These are phyloP conservation scores for Leccinum fibrillosum DNA, from an alignment of 768 basidiomycete species.

Conservation along the genomic window DNA sequence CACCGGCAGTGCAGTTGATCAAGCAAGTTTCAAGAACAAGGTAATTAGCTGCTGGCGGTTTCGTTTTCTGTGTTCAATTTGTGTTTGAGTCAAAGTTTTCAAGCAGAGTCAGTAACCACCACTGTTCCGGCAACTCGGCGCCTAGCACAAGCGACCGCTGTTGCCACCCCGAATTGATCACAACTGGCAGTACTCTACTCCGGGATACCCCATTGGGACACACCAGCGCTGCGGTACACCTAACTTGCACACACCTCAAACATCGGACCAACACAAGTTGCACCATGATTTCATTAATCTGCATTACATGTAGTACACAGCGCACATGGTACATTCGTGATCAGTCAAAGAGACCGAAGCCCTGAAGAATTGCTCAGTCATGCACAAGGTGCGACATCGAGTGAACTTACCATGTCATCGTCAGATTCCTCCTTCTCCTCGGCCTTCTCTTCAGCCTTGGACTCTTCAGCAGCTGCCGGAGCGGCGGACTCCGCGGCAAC, in stretches of 20 bases:
- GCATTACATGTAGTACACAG: conserved; percentile 22
- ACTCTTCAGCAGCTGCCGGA: conserved; percentile 56
- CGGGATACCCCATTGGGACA: conserved; percentile 11
- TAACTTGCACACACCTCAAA: neutral
- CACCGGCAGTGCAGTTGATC: neutral
- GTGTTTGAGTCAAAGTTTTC: neutral
- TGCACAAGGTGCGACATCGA: neutral
- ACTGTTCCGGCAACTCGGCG: neutral
- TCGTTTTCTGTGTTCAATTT: neutral
- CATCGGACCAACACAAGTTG: conserved; percentile 2
- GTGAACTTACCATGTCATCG: conserved; percentile 73
- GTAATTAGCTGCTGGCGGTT: neutral
- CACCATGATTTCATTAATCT: conserved; percentile 15
- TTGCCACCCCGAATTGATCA: neutral
- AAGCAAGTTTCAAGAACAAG: neutral
- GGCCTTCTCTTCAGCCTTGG: conserved; percentile 67
- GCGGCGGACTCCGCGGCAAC: conserved; percentile 48
- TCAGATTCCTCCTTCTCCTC: conserved; percentile 86
- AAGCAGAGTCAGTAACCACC: neutral
- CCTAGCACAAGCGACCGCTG: neutral
- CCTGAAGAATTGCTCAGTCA: conserved; percentile 41
- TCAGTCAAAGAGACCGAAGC: conserved; percentile 93
- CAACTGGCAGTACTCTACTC: neutral
- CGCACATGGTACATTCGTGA: conserved; percentile 15
- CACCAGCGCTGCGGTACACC: neutral